Conservation (phyloP, 805 yeast genomes). For the Spathaspora gorwiae region DNA sequence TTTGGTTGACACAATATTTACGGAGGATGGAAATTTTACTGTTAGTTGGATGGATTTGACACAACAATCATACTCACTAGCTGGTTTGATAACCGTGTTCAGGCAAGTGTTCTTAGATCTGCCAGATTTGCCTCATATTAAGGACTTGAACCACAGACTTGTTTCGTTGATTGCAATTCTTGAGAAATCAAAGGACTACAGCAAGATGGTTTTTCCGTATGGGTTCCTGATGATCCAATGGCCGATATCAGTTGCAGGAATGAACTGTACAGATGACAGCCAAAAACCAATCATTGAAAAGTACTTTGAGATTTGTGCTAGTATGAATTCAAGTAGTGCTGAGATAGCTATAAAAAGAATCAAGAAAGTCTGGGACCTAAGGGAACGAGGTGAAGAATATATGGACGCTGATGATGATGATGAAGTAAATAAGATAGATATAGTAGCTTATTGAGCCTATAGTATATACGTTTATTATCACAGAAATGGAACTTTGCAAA, state of each 20-base stretch:
- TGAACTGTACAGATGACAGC: constrained; percentile 32
- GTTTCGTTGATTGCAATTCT: constrained; percentile 7
- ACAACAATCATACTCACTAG: constrained; percentile 42
- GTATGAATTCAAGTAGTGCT: constrained; percentile 49
- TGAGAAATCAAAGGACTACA: constrained; percentile 4
- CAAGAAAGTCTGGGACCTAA: constrained; percentile 21
- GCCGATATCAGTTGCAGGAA: constrained; percentile 50
- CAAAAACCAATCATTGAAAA: constrained; percentile 32
- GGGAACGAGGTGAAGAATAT: constrained; percentile 8
- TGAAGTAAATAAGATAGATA: constrained; percentile 7
- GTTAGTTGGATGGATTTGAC: constrained; percentile 50
- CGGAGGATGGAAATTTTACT: background rate
- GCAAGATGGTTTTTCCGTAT: constrained; percentile 5
- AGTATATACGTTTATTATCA: too few species aligned
- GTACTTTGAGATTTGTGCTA: constrained; percentile 36
- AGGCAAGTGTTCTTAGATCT: constrained; percentile 31
- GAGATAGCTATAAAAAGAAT: constrained; percentile 28
- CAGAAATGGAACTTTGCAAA: too few species aligned
- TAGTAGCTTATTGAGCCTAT: constrained; percentile 8
- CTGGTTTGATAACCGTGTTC: constrained; percentile 27
- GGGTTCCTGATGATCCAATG: constrained; percentile 45
- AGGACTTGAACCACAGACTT: constrained; percentile 8
- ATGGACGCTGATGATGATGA: constrained; percentile 4
- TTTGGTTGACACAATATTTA: constrained; percentile 6
- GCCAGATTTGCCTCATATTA: constrained; percentile 34